Evolutionary conservation across 192 early-diverging fungal species (phyloP).

Genomic region (Neocallimastix lanati): DNA sequence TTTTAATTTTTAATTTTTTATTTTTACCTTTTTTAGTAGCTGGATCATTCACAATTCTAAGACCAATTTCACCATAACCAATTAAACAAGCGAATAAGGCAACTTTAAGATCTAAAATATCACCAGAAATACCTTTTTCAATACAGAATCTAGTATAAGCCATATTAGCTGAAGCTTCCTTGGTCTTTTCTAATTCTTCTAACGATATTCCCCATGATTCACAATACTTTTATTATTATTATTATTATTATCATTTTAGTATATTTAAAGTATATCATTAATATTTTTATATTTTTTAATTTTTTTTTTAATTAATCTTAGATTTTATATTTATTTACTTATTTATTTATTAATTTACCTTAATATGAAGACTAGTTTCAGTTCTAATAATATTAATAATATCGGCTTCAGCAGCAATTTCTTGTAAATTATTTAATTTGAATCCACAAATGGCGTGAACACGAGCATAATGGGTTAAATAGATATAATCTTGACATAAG

Average conservation of each 20-base stretch:
- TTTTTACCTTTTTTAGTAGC: constrained; percentile 27
- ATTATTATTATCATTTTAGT: too few relatives aligned
- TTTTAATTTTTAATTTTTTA: too few relatives aligned
- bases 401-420: constrained; percentile 33
- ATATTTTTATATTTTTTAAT: too few relatives aligned
- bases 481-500: constrained; percentile 71
- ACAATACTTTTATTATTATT: constrained; percentile 32
- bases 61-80: constrained; percentile 66
- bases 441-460: constrained; percentile 55
- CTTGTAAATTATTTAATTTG: constrained; percentile 38
- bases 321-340: too few relatives aligned
- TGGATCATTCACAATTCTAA: constrained; percentile 38
- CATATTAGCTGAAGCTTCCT: constrained; percentile 54
- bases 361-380: constrained; percentile 48
- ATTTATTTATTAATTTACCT: too few relatives aligned
- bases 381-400: constrained; percentile 44
- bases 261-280: too few relatives aligned
- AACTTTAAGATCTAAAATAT: constrained; percentile 51
- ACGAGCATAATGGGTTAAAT: constrained; percentile 59
- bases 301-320: too few relatives aligned
- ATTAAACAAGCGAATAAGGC: constrained; percentile 72
- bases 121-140: constrained; percentile 52
- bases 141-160: constrained; percentile 72
- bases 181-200: constrained; percentile 42
- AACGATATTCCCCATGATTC: constrained; percentile 50